Conservation (phyloP, 208 protist species). For the Leptomonas seymouri region DNA sequence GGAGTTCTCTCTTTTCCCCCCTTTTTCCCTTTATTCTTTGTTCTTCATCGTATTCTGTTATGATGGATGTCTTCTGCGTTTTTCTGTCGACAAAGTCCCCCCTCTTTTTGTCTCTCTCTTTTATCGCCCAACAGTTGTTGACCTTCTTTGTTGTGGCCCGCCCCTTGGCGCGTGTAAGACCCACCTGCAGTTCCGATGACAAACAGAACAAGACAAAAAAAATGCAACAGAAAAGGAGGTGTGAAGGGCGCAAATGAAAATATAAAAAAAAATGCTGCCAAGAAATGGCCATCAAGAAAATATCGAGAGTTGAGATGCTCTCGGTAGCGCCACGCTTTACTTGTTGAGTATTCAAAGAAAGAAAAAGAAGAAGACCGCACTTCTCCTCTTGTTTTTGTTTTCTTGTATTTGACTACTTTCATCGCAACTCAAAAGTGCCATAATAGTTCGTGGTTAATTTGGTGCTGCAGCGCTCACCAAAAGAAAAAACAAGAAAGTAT, state of each 20-base stretch:
- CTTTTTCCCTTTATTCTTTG: neutral
- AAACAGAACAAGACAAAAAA: too few relatives aligned
- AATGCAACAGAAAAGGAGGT: too few relatives aligned
- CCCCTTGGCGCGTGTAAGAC: too few relatives aligned
- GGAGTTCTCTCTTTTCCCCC: too few relatives aligned
- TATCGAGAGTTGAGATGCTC: conserved; percentile 4
- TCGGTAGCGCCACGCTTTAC: conserved; percentile 3
- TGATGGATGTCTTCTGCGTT: neutral
- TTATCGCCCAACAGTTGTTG: neutral
- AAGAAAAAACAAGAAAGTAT: conserved; percentile 10
- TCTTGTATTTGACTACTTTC: conserved; percentile 4
- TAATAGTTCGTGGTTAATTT: conserved; percentile 3
- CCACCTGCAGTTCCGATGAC: too few relatives aligned
- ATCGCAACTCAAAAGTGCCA: conserved; percentile 19
- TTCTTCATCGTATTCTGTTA: neutral
- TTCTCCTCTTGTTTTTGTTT: conserved; percentile 10
- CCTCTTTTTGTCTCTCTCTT: conserved; percentile 1
- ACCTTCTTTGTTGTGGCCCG: neutral
- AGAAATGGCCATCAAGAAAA: neutral
- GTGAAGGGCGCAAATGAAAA: neutral
- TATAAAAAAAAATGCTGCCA: neutral
- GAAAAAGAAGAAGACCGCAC: neutral
- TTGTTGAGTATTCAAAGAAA: conserved; percentile 8
- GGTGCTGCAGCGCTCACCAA: conserved; percentile 19
- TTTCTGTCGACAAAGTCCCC: neutral